phyloP scores from a whole-genome alignment of 2,329 filamentous ascomycete species.

The Dryadomyces quercivorus region DNA sequence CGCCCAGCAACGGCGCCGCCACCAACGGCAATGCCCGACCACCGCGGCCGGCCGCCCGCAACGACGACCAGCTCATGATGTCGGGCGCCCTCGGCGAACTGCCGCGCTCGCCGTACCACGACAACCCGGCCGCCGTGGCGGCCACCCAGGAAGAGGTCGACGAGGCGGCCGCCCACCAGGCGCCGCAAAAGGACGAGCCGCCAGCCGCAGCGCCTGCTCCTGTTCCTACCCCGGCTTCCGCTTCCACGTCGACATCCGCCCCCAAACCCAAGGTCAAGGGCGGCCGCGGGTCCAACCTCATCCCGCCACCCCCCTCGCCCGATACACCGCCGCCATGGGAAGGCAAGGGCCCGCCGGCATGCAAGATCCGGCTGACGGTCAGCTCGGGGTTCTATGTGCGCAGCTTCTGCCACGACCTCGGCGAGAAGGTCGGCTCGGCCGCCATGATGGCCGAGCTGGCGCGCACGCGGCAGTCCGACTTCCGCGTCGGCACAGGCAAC shows the following conservation, averaged over 20 bases:
- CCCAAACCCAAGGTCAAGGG: slow-evolving; percentile 3
- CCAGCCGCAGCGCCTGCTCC: background rate
- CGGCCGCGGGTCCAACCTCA: slow-evolving; percentile 39
- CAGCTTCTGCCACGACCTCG: slow-evolving; percentile 85
- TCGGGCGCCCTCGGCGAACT: slow-evolving; percentile 43
- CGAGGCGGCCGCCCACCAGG: background rate
- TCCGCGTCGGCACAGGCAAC: slow-evolving; percentile 55
- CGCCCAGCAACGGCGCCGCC: slow-evolving; percentile 14
- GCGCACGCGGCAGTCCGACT: slow-evolving; percentile 71
- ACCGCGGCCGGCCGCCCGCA: background rate
- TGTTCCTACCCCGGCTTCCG: background rate
- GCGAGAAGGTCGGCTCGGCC: slow-evolving; percentile 66
- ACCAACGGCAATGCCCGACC: background rate
- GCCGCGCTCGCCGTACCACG: slow-evolving; percentile 24
- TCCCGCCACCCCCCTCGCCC: slow-evolving; percentile 33
- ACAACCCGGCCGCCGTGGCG: background rate
- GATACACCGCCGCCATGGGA: slow-evolving; percentile 43
- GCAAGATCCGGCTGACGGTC: slow-evolving; percentile 77
- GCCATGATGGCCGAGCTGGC: slow-evolving; percentile 78
- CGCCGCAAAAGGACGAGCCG: background rate
- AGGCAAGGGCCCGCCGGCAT: slow-evolving; percentile 59
- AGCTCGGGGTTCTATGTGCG: slow-evolving; percentile 95
- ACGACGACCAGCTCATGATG: slow-evolving; percentile 33
- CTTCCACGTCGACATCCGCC: background rate
- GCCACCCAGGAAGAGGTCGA: background rate